phyloP scores from a whole-genome alignment of 169 alveolate genomes.

The Amoebophrya sp. region DNA sequence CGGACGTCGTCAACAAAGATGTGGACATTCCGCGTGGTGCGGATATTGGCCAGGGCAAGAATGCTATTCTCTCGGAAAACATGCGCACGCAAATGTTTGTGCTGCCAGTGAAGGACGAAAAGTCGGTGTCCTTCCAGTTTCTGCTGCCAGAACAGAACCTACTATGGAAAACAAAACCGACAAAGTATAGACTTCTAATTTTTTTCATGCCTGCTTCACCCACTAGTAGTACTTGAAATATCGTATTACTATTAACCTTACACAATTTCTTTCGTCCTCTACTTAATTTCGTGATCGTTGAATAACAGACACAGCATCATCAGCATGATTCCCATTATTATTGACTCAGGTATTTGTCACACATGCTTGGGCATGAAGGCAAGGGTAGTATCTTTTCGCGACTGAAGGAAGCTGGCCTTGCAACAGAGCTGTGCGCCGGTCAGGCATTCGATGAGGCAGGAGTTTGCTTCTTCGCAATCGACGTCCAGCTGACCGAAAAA shows the following conservation, averaged over 20 bases:
- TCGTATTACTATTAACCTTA: no score
- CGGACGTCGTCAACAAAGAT: background rate
- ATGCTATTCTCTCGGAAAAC: background rate
- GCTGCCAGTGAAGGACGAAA: slow-evolving; percentile 4
- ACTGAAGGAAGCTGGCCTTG: slow-evolving; percentile 59
- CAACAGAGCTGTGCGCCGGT: slow-evolving; percentile 38
- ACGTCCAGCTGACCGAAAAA: slow-evolving; percentile 8
- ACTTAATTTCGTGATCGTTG: background rate
- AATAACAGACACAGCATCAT: no score
- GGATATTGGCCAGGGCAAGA: background rate
- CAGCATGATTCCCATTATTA: background rate
- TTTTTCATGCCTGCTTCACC: no score
- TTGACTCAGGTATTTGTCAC: background rate
- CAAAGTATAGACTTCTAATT: no score
- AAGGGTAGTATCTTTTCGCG: slow-evolving; percentile 57
- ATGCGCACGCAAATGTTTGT: background rate
- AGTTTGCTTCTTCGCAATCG: slow-evolving; percentile 8
- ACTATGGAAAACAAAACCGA: slow-evolving; percentile 3
- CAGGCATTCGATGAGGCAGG: slow-evolving; percentile 8
- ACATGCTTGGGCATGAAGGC: slow-evolving; percentile 63
- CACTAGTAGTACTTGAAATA: no score
- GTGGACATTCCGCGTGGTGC: background rate
- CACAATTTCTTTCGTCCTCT: background rate
- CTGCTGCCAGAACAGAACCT: background rate
- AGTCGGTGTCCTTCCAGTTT: background rate